phyloP scores from a whole-genome alignment of 371 early-diverging fungal genomes.

The Entomophthora muscae region DNA sequence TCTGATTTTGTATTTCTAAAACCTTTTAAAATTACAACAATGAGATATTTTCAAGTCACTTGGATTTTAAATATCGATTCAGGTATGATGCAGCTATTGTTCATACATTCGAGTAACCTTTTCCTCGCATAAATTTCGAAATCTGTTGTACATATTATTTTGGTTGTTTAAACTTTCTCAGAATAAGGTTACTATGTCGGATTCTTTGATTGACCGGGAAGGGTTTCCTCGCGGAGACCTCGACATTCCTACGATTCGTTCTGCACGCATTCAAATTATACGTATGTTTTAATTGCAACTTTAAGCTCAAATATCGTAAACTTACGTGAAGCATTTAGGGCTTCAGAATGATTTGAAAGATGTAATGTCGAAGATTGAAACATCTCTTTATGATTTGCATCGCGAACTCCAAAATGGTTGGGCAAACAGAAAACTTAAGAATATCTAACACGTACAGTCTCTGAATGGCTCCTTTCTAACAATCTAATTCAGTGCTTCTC shows the following conservation, averaged over 20 bases:
- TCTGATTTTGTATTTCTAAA: not conserved
- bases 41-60: not conserved
- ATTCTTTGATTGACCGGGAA: conserved; percentile 46
- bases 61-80: not conserved
- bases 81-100: not conserved
- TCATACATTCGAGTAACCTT: not conserved
- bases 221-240: conserved; percentile 81
- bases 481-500: too few species aligned
- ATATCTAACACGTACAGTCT: too few species aligned
- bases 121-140: not conserved
- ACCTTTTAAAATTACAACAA: not conserved
- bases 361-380: conserved; percentile 3
- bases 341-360: conserved; percentile 5
- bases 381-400: not conserved
- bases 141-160: not conserved
- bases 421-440: too few species aligned
- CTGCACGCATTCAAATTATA: conserved; percentile 38
- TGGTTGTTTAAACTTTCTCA: conserved; percentile 8
- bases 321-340: not conserved
- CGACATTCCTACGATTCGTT: conserved; percentile 54
- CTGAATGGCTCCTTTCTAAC: too few species aligned
- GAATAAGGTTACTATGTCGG: conserved; percentile 52
- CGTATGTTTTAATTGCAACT: conserved; percentile 18
- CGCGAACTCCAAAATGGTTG: not conserved
- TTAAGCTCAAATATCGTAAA: too few species aligned